Base-by-base conservation (phyloP, 345 rosid species). In the Eucalyptus victrix region DNA sequence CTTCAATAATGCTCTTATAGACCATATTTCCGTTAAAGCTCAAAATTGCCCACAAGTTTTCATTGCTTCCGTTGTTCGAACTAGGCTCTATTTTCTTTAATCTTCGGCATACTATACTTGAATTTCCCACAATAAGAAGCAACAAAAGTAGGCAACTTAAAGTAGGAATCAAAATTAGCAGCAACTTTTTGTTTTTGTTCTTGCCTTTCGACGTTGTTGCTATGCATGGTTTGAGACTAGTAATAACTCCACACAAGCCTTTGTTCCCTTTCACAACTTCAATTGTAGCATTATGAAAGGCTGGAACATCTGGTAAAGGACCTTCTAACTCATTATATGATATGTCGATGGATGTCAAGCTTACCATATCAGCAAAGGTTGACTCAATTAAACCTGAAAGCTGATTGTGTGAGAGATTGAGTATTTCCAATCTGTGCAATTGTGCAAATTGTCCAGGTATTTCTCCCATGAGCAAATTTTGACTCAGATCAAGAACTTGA, bases 1-100 rank as follows among this genome's bases (percentile, higher is more conserved):
- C 88, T 58, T 87, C 17, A 62, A 91, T 69, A 76, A 92, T 92
- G 44, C 86, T 90, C 30, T 88, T 80, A 34, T 89, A 88, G 86
- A 76, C 34, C 15, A 45, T 16, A 51, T 60, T 89, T 1, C 93
- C 92, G 58, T 88, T 72, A 24, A 60, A 45, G 37, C 24, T 51
- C 30, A 76, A 51, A 15, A 65, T 15, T 9, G 58, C 85, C 45
- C 53, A 44, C 56, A 81, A 28, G 14, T 90, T 86, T 16, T 49
- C 86, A 53, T 19, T 44, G 34, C 37, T 10, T 15, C 42, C 50
- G 1, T 80, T 11, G 6, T 26, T 45, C 14, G 16, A 6, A 30
- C 37, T 14, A n/a, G 87, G 62, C 14, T 13, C 30, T 4, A 12
- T 40, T 40, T 76, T 17, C 28, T 3, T 88, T 3, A 42, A 11